Evolutionary conservation across 2,329 filamentous ascomycete species (phyloP), one percentile per base, ranked within the genome.

Genomic region (Alternaria tenuissima): DNA sequence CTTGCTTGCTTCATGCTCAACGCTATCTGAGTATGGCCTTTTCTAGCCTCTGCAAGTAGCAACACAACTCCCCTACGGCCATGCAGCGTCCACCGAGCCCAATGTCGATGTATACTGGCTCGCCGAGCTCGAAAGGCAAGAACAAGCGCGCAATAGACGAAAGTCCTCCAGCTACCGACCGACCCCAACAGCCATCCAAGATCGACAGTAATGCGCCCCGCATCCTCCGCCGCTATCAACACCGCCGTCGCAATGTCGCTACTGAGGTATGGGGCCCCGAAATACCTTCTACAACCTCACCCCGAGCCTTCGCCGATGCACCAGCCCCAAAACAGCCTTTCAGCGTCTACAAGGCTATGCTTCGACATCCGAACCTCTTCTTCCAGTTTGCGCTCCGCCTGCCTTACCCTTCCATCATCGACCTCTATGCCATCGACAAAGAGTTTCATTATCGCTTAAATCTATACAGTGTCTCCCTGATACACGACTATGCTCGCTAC

Each of bases 381-480:
- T 76, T 77, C 56, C 70, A 71, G 24, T 72, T 80, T 55, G 66
- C 67, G 7, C 64, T 72, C 5, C 67, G 67, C 8, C 65, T 79
- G 1, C 62, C 67, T 0, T 67, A 70, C n/a, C 5, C 55, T 0
- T 46, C 63, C 6, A 60, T 79, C 22, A 49, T 74, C 43, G 52
- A 70, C 43, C 71, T 80, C 30, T 79, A 79, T 66, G 68, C 74
- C 59, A 77, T 79, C 63, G 75, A 76, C 66, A 80, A 80, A 34
- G 71, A 76, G 43, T 79, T 80, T 57, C 77, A 80, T 67, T 77
- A 71, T 61, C 69, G 74, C 41, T 61, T 78, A 48, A 76, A 75
- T 52, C 82, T 89, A 66, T 84, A 89, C 72, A 84, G 84, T 8
- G 86, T 86, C 38, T 85, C 64, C 0, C 63, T 86, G 58, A 82